These are phyloP conservation scores for Punica granatum DNA, from an alignment of 345 rosid genomes.

Conservation along the genomic window DNA sequence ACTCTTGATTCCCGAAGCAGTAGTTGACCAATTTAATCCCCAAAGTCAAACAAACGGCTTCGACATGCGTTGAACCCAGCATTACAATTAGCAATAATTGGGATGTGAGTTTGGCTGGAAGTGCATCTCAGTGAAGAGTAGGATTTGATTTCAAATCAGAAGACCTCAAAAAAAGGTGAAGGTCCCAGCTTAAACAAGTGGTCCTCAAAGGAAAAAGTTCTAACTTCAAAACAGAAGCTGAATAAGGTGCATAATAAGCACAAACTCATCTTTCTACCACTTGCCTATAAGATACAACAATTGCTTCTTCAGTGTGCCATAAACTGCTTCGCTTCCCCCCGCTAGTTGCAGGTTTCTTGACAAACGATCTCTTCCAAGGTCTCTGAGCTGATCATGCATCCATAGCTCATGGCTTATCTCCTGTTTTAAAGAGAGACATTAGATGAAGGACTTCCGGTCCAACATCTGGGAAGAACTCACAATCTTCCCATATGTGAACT, in stretches of 20 bases:
- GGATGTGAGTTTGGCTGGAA: not conserved
- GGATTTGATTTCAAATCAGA: not conserved
- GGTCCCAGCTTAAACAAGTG: not conserved
- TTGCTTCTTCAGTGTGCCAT: not conserved
- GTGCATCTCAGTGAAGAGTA: not conserved
- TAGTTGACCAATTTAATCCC: not conserved
- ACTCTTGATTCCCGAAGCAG: not conserved
- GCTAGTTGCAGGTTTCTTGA: not conserved
- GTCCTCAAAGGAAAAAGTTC: too few relatives aligned
- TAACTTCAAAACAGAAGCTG: too few relatives aligned
- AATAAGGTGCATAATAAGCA: not conserved
- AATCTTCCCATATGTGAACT: not conserved
- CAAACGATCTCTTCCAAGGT: not conserved
- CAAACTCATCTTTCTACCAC: not conserved
- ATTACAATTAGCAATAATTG: not conserved
- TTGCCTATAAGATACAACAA: not conserved
- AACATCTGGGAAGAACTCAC: not conserved
- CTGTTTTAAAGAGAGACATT: not conserved
- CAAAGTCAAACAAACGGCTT: not conserved
- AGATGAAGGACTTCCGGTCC: not conserved
- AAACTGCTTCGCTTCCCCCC: not conserved
- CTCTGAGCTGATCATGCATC: not conserved
- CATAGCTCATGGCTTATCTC: not conserved
- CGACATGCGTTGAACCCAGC: not conserved
- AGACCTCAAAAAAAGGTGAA: not conserved